Percentiles rank a stretch among this genome's conserved stretches.
phyloP scores from a whole-genome alignment of 495 filamentous ascomycete genomes.

The Mycothermus thermophilus region DNA sequence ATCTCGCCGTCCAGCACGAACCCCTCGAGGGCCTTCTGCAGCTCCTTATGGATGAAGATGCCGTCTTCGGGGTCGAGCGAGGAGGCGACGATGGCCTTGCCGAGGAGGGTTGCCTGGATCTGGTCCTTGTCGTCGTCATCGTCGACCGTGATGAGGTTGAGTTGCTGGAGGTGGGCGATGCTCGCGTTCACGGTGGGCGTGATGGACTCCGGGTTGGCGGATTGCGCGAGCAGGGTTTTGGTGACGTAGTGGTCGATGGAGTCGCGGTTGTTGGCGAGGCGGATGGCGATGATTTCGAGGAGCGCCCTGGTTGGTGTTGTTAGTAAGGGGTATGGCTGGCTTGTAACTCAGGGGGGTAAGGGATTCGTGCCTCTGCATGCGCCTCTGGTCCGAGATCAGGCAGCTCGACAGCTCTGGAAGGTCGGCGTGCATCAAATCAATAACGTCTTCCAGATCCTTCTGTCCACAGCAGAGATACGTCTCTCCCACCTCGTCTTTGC shows the following conservation, averaged over 20 bases:
- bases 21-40: constrained; percentile 50
- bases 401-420: constrained; percentile 59
- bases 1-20: constrained; percentile 80
- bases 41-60: constrained; percentile 56
- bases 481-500: constrained; percentile 69
- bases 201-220: constrained; percentile 28
- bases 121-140: constrained; percentile 34
- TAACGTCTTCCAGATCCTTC: constrained; percentile 54
- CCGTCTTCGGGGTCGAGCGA: constrained; percentile 65
- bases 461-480: constrained; percentile 65
- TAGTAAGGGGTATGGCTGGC: neutral
- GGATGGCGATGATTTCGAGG: constrained; percentile 60
- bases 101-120: constrained; percentile 52
- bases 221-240: constrained; percentile 52
- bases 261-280: constrained; percentile 52
- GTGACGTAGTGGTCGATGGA: constrained; percentile 59
- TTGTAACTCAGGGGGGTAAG: too few species aligned
- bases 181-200: constrained; percentile 41
- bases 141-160: constrained; percentile 42
- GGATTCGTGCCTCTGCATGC: constrained; percentile 53
- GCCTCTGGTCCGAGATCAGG: constrained; percentile 51
- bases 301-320: constrained; percentile 36
- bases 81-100: constrained; percentile 60
- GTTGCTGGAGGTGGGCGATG: constrained; percentile 38
- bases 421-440: constrained; percentile 58